phyloP scores from a whole-genome alignment of 1,139 yeast species.

The Hemisphaericaspora lyxosophila region DNA sequence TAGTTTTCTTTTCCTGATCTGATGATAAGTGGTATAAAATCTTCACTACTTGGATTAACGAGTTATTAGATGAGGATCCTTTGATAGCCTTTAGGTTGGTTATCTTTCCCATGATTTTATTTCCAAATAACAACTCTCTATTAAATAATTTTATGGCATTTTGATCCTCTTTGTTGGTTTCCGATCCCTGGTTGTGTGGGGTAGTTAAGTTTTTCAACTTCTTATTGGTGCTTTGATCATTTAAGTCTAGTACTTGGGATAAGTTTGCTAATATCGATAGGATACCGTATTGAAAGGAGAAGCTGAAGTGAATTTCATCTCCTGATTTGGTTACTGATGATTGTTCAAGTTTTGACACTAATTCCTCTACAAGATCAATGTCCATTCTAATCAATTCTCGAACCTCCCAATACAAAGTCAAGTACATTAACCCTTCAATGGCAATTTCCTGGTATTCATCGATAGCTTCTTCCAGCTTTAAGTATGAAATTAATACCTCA shows the following conservation, averaged over 20 bases:
- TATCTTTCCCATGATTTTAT: slow-evolving; percentile 28
- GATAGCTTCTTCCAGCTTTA: slow-evolving; percentile 13
- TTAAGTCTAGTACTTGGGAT: slow-evolving; percentile 28
- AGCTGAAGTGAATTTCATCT: slow-evolving; percentile 3
- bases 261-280: slow-evolving; percentile 38
- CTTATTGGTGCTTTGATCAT: slow-evolving; percentile 20
- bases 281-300: slow-evolving; percentile 34
- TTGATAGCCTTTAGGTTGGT: slow-evolving; percentile 26
- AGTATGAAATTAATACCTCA: slow-evolving; percentile 18
- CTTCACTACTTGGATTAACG: slow-evolving; percentile 11
- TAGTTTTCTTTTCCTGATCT: slow-evolving; percentile 24
- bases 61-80: slow-evolving; percentile 12
- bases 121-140: slow-evolving; percentile 24
- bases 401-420: slow-evolving; percentile 37
- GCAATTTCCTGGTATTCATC: slow-evolving; percentile 20
- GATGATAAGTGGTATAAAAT: slow-evolving; percentile 20
- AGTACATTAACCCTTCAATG: slow-evolving; percentile 49
- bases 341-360: slow-evolving; percentile 13
- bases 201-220: slow-evolving; percentile 36
- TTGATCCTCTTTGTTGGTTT: slow-evolving; percentile 24
- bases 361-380: slow-evolving; percentile 26
- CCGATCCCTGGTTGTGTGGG: slow-evolving; percentile 22
- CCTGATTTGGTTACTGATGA: slow-evolving; percentile 1
- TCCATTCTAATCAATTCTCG: slow-evolving; percentile 34
- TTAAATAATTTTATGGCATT: slow-evolving; percentile 33